phyloP scores from a whole-genome alignment of 2,329 filamentous ascomycete species.

The Trichoderma endophyticum region DNA sequence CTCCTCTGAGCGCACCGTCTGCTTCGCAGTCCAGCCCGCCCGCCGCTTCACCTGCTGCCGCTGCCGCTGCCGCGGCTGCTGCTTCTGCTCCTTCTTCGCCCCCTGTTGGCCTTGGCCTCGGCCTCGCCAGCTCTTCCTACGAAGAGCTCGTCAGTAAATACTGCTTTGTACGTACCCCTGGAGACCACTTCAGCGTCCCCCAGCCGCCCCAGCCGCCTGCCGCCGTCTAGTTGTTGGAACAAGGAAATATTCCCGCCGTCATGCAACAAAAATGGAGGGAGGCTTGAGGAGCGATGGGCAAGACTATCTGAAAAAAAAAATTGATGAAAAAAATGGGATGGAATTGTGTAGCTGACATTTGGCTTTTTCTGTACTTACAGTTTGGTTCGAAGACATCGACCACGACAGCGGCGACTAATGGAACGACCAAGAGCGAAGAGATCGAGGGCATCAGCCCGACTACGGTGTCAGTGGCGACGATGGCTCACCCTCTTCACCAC shows the following conservation, averaged over 20 bases:
- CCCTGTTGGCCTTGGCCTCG: conserved; percentile 26
- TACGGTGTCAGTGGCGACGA: not conserved
- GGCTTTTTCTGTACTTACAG: conserved; percentile 36
- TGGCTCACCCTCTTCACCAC: conserved; percentile 25
- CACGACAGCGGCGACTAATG: conserved; percentile 43
- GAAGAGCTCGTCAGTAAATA: conserved; percentile 98
- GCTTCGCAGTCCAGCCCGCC: conserved; percentile 11
- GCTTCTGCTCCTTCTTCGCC: conserved; percentile 50
- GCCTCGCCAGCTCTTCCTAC: conserved; percentile 82
- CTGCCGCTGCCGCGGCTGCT: conserved; percentile 21
- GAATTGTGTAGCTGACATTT: conserved; percentile 39
- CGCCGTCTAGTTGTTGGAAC: conserved; percentile 20
- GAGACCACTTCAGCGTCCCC: conserved; percentile 31
- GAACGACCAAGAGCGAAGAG: conserved; percentile 22
- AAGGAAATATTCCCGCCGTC: not conserved
- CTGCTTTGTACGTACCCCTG: conserved; percentile 90
- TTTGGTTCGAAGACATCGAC: conserved; percentile 60
- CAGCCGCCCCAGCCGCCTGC: conserved; percentile 22
- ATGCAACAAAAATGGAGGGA: conserved; percentile 2
- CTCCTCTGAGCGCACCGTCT: not conserved
- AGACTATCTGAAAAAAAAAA: not conserved
- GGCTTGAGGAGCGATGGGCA: not conserved
- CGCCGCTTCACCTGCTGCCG: conserved; percentile 39
- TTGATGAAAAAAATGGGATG: conserved; percentile 23
- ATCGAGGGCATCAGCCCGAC: not conserved